Percentiles rank a stretch among this genome's conserved stretches.
Conservation (phyloP, 164 flowering plant species). For the Nelumbo lutea region DNA sequence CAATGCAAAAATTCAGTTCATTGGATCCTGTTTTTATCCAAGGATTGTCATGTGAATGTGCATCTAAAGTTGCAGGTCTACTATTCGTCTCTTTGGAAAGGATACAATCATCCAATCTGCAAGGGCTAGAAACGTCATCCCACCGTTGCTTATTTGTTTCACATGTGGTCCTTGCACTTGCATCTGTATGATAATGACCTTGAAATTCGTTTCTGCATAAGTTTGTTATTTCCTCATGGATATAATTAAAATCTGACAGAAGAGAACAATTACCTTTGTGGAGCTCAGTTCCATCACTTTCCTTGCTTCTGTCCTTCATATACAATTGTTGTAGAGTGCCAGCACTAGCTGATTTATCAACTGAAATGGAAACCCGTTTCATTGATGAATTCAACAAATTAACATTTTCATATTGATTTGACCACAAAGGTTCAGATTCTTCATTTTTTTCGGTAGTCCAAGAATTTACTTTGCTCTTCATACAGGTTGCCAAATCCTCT, state of each 20-base stretch:
- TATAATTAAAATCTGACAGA: not conserved
- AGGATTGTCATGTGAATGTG: not conserved
- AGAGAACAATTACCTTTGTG: not conserved
- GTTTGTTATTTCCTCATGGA: not conserved
- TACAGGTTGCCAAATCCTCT: not conserved
- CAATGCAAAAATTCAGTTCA: not conserved
- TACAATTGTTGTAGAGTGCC: not conserved
- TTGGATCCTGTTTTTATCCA: not conserved
- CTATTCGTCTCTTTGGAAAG: not conserved
- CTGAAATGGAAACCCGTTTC: not conserved
- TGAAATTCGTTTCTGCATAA: not conserved
- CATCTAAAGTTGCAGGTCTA: not conserved
- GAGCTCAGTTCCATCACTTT: not conserved
- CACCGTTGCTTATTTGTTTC: not conserved
- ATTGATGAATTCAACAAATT: not conserved
- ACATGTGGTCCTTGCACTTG: not conserved
- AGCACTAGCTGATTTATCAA: not conserved
- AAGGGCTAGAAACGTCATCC: not conserved
- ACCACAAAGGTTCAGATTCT: slow-evolving; percentile 4
- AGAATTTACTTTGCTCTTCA: not conserved
- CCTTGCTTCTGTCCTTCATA: not conserved
- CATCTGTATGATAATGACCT: not conserved
- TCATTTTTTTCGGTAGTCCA: not conserved
- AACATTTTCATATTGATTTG: slow-evolving; percentile 6
- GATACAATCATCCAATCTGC: not conserved